Percentiles rank a stretch among this genome's conserved stretches.
Evolutionary conservation across 148 eudicot species (phyloP).

Genomic region (Heliosperma pusillum): DNA sequence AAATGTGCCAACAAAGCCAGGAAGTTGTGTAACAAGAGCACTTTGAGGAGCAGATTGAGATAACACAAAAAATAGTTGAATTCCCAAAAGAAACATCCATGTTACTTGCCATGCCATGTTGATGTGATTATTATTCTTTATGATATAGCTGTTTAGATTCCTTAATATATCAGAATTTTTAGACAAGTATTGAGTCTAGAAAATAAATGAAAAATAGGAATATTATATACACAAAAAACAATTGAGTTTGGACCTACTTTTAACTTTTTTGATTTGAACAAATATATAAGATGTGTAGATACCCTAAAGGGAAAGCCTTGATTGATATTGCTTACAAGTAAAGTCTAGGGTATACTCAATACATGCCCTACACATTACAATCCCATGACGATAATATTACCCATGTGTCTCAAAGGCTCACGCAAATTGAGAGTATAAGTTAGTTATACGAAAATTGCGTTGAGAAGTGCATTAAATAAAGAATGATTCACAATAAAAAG

Average conservation of each 20-base stretch:
- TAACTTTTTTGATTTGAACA: neutral
- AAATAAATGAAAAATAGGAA: neutral
- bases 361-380: neutral
- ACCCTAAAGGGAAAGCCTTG: conserved; percentile 6
- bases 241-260: conserved; percentile 2
- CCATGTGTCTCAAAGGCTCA: too few relatives aligned
- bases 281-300: neutral
- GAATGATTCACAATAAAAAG: too few relatives aligned
- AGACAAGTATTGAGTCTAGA: neutral
- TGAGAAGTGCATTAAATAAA: too few relatives aligned
- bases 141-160: conserved; percentile 16
- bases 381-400: too few relatives aligned
- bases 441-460: too few relatives aligned
- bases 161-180: neutral
- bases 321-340: conserved; percentile 25
- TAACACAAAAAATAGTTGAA: conserved; percentile 20
- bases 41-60: conserved; percentile 64
- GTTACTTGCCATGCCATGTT: neutral
- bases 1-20: conserved; percentile 77
- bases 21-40: conserved; percentile 60
- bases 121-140: neutral
- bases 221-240: neutral
- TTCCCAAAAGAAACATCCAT: neutral
- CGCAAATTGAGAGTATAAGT: too few relatives aligned
- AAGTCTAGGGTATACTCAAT: conserved; percentile 10